Evolutionary conservation across 306 rosid species (phyloP).

Genomic region (Castanospermum australe): DNA sequence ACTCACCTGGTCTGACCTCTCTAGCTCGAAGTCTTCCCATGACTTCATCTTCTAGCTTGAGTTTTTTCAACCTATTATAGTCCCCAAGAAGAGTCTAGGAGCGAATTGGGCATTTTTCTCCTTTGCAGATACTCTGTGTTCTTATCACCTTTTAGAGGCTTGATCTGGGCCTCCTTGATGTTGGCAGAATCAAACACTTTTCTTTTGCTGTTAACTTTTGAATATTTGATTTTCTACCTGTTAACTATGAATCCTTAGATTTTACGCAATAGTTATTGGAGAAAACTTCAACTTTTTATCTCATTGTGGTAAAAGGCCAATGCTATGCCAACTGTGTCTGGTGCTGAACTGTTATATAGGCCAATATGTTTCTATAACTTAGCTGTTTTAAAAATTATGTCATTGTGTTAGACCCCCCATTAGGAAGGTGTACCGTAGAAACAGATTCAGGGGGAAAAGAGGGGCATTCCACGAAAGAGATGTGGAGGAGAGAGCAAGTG

Average conservation of each 20-base stretch:
- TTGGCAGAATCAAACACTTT: neutral
- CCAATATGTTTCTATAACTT: neutral
- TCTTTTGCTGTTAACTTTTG: neutral
- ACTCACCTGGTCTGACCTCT: neutral
- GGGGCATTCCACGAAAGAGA: too few species aligned
- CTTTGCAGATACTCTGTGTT: neutral
- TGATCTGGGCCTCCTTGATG: neutral
- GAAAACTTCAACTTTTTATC: neutral
- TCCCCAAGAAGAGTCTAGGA: neutral
- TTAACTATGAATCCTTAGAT: neutral
- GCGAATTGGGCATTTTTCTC: constrained; percentile 2
- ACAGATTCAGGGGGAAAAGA: too few species aligned
- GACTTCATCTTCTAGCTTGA: neutral
- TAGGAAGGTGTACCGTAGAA: too few species aligned
- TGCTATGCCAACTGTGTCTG: neutral
- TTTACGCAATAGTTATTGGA: neutral
- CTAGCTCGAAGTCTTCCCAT: neutral
- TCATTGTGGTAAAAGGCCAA: constrained; percentile 8
- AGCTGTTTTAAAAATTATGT: neutral
- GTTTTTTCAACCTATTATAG: neutral
- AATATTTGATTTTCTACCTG: neutral
- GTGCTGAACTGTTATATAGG: constrained; percentile 24
- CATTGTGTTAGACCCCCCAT: too few species aligned
- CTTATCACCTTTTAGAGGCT: neutral
- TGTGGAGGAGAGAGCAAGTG: too few species aligned